These are phyloP conservation scores for Sporothrix humicola DNA, from an alignment of 2,329 filamentous ascomycete species.

Conservation along the genomic window DNA sequence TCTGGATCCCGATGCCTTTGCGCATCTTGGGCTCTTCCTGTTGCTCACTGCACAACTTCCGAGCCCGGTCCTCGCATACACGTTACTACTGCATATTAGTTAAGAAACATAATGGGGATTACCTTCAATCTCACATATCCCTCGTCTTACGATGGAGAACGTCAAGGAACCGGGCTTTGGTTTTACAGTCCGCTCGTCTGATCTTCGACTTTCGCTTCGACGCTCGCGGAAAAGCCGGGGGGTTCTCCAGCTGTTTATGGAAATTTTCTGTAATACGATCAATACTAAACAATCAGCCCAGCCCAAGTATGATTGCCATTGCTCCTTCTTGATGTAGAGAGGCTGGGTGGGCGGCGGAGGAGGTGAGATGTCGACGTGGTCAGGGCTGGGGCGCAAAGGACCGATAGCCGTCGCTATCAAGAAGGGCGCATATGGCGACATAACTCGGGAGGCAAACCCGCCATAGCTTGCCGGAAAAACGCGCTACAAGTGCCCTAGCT, in stretches of 20 bases:
- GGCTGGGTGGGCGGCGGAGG: no score
- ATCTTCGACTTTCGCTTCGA: background rate
- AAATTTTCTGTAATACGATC: background rate
- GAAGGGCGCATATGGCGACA: conserved; percentile 23
- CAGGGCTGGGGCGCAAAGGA: conserved; percentile 15
- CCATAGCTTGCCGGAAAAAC: conserved; percentile 3
- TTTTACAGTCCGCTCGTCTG: background rate
- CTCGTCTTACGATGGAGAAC: background rate
- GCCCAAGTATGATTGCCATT: background rate
- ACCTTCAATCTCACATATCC: conserved; percentile 5
- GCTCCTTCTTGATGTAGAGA: background rate
- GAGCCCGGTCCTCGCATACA: conserved; percentile 4
- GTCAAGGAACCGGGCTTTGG: no score
- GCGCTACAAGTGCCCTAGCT: background rate
- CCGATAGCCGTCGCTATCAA: conserved; percentile 17
- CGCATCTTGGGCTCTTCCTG: background rate
- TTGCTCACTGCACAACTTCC: conserved; percentile 1
- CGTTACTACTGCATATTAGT: background rate
- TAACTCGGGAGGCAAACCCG: conserved; percentile 21
- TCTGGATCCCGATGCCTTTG: background rate
- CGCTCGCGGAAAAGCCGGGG: conserved; percentile 5
- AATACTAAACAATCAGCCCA: background rate
- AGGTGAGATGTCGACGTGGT: background rate
- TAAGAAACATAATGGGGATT: background rate
- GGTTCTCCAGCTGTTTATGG: background rate